A percentile compares a stretch with the other conserved stretches of the same genome.
These are phyloP conservation scores for Penicillium manginii DNA, from an alignment of 495 filamentous ascomycete genomes.

Conservation along the genomic window DNA sequence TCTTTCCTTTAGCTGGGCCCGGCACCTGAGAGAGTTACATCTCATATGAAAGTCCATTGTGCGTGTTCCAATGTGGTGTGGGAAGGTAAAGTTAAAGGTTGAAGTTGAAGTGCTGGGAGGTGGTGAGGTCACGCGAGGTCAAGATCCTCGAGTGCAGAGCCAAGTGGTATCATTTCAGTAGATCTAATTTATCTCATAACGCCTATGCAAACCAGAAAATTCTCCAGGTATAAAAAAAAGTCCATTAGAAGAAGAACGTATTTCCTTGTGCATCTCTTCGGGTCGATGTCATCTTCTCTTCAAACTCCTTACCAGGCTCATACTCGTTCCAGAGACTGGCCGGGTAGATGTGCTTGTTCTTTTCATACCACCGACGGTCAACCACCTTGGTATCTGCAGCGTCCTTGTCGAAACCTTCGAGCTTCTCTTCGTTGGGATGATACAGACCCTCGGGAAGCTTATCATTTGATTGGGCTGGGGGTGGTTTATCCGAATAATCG, in stretches of 20 bases:
- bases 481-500: conserved; percentile 70
- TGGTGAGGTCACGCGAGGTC: conserved; percentile 16
- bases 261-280: conserved; percentile 86
- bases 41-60: conserved; percentile 73
- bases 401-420: conserved; percentile 82
- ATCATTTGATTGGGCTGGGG: conserved; percentile 41
- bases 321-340: conserved; percentile 96
- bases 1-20: conserved; percentile 68
- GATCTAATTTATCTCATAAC: conserved; percentile 19
- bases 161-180: conserved; percentile 12
- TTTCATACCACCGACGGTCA: conserved; percentile 93
- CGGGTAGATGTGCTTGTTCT: conserved; percentile 97
- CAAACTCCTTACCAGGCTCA: conserved; percentile 85
- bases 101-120: conserved; percentile 1
- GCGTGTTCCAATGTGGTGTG: neutral
- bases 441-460: conserved; percentile 42
- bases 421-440: conserved; percentile 46
- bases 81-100: conserved; percentile 6
- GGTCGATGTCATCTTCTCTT: conserved; percentile 63
- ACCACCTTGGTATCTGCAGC: conserved; percentile 90
- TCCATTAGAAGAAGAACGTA: conserved; percentile 82
- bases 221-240: neutral
- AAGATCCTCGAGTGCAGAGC: conserved; percentile 6
- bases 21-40: conserved; percentile 85
- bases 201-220: conserved; percentile 11